Conservation (phyloP, 2,329 filamentous ascomycete species). For the Parafenestella ontariensis region DNA sequence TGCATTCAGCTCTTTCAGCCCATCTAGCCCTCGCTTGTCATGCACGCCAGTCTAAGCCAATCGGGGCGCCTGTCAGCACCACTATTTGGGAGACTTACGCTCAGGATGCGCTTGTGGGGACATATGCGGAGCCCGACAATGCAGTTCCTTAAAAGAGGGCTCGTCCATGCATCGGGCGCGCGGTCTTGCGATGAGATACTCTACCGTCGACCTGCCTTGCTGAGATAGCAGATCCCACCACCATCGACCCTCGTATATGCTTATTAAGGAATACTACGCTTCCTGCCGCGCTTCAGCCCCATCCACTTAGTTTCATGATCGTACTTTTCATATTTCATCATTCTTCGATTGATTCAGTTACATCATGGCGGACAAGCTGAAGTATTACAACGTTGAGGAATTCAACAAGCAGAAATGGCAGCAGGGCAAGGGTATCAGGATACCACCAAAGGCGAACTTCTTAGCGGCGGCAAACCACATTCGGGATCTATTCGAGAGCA, state of each 20-base stretch:
- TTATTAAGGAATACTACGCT: neutral
- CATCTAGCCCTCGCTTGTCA: constrained; percentile 4
- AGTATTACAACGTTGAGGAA: constrained; percentile 34
- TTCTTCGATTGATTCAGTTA: neutral
- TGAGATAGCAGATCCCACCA: neutral
- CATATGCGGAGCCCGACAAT: constrained; percentile 11
- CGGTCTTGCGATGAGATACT: constrained; percentile 8
- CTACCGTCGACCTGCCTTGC: neutral
- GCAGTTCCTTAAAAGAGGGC: constrained; percentile 8
- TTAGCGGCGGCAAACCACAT: constrained; percentile 39
- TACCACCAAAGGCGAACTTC: constrained; percentile 35
- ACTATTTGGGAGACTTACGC: constrained; percentile 6
- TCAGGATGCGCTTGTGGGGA: constrained; percentile 6
- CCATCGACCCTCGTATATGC: neutral
- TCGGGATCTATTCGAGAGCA: constrained; percentile 38
- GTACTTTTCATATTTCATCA: neutral
- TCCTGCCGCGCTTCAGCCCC: neutral
- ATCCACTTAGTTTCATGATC: neutral
- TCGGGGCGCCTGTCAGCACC: constrained; percentile 12
- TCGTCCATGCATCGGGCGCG: constrained; percentile 4
- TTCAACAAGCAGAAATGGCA: constrained; percentile 30
- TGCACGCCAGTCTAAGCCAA: constrained; percentile 3
- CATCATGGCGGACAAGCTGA: constrained; percentile 27
- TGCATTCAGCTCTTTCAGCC: constrained; percentile 11
- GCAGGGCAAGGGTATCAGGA: constrained; percentile 19